Evolutionary conservation across 129 eudicot species (phyloP).

Genomic region (Escallonia herrerae): DNA sequence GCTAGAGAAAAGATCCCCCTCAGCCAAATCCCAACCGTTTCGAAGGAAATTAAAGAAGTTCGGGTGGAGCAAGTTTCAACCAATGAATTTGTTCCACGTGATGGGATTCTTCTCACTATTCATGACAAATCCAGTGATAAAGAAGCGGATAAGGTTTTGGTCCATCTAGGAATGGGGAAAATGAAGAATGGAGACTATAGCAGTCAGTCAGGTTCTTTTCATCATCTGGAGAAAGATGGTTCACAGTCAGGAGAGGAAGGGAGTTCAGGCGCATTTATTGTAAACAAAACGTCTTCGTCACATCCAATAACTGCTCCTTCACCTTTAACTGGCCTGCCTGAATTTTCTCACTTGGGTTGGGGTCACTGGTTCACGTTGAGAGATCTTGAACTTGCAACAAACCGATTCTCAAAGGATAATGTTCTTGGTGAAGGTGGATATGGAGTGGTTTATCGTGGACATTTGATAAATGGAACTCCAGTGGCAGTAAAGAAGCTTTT

Average conservation of each 20-base stretch:
- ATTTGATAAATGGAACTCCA: slow-evolving; percentile 51
- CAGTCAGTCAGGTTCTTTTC: slow-evolving; percentile 66
- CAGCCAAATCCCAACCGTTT: slow-evolving; percentile 71
- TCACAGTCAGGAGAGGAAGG: slow-evolving; percentile 77
- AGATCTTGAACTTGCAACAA: slow-evolving; percentile 79
- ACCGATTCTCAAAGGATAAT: slow-evolving; percentile 69
- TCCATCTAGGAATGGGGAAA: slow-evolving; percentile 62
- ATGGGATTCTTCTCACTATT: slow-evolving; percentile 65
- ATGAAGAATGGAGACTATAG: slow-evolving; percentile 45
- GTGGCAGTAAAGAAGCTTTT: slow-evolving; percentile 91
- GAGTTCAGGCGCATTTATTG: slow-evolving; percentile 46
- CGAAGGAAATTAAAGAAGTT: slow-evolving; percentile 89
- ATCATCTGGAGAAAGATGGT: slow-evolving; percentile 45
- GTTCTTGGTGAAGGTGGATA: slow-evolving; percentile 85
- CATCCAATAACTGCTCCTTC: slow-evolving; percentile 73
- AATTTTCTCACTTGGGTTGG: slow-evolving; percentile 88
- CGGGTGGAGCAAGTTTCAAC: slow-evolving; percentile 74
- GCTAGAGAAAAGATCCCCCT: slow-evolving; percentile 34
- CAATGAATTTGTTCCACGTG: slow-evolving; percentile 52
- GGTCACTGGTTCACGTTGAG: slow-evolving; percentile 88
- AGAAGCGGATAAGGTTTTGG: slow-evolving; percentile 69
- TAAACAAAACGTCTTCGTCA: slow-evolving; percentile 53
- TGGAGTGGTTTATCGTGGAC: slow-evolving; percentile 74
- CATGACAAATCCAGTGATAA: slow-evolving; percentile 78
- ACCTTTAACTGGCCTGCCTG: slow-evolving; percentile 80